phyloP scores from a whole-genome alignment of 345 rosid genomes.

The Pugionium cornutum region DNA sequence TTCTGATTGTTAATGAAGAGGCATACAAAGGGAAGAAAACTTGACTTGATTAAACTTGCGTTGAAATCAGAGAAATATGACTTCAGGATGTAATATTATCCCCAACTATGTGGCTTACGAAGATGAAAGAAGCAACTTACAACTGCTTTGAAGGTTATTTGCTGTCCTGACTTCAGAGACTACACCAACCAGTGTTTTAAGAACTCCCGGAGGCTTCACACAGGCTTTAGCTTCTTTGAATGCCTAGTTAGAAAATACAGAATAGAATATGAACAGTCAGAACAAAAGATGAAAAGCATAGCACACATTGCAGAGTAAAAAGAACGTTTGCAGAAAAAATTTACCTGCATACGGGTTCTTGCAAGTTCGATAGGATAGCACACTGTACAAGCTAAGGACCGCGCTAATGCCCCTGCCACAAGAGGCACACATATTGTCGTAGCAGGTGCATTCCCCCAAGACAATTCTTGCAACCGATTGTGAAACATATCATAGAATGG shows the following conservation, averaged over 20 bases:
- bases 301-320: background rate
- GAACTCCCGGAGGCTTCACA: constrained; percentile 82
- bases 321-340: constrained; percentile 15
- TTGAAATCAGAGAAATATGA: background rate
- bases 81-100: background rate
- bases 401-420: constrained; percentile 81
- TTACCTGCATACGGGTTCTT: constrained; percentile 97
- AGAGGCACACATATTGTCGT: constrained; percentile 62
- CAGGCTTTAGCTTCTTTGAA: constrained; percentile 66
- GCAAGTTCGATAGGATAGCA: constrained; percentile 98
- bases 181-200: constrained; percentile 65
- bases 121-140: constrained; percentile 53
- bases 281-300: background rate
- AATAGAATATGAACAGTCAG: constrained; percentile 1
- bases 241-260: constrained; percentile 47
- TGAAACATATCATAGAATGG: constrained; percentile 93
- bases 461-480: constrained; percentile 64
- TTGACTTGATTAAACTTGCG: constrained; percentile 5
- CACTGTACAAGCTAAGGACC: constrained; percentile 87
- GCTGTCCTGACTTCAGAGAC: constrained; percentile 64
- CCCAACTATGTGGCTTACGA: background rate
- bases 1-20: constrained; percentile 7
- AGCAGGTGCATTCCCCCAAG: constrained; percentile 52
- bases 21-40: background rate
- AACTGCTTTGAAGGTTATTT: constrained; percentile 44